These are phyloP conservation scores for Pythium oligandrum DNA, from an alignment of 352 stramenopile genomes.

Conservation along the genomic window DNA sequence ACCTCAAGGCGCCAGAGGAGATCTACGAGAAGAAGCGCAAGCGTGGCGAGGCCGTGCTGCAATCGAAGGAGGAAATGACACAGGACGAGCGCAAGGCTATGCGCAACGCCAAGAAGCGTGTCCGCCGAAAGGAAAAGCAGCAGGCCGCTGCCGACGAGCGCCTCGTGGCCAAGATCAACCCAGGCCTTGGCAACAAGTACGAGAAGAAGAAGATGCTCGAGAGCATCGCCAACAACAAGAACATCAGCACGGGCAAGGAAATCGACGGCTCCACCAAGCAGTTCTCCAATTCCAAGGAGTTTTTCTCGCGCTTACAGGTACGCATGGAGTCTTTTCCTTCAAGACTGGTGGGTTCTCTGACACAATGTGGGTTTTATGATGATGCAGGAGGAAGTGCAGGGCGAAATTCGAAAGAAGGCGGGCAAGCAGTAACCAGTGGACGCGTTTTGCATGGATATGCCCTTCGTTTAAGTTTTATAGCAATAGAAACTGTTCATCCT, in stretches of 20 bases:
- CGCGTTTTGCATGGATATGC: too few relatives aligned
- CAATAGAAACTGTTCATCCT: neutral
- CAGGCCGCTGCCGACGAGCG: conserved; percentile 89
- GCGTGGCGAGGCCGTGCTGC: conserved; percentile 71
- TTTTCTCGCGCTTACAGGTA: conserved; percentile 77
- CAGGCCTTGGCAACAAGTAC: conserved; percentile 94
- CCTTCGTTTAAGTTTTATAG: neutral
- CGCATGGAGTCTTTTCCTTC: conserved; percentile 1
- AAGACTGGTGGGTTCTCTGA: neutral
- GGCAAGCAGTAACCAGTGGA: neutral
- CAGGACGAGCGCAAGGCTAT: conserved; percentile 83
- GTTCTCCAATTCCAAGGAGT: conserved; percentile 87
- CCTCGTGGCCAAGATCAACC: conserved; percentile 92
- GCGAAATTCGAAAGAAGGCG: conserved; percentile 25
- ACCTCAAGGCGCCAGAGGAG: conserved; percentile 79
- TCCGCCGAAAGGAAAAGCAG: conserved; percentile 87
- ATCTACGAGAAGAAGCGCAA: conserved; percentile 87
- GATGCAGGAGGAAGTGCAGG: conserved; percentile 22
- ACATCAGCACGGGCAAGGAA: conserved; percentile 78
- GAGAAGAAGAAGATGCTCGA: conserved; percentile 92
- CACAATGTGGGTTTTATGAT: neutral
- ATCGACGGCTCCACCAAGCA: conserved; percentile 79
- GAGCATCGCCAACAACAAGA: conserved; percentile 72
- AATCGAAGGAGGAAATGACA: conserved; percentile 84
- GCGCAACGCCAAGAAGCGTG: conserved; percentile 89